Evolutionary conservation across 1,284 basidiomycete species (phyloP), one percentile per base, ranked within the genome.

Genomic region (Ustilago loliicola): DNA sequence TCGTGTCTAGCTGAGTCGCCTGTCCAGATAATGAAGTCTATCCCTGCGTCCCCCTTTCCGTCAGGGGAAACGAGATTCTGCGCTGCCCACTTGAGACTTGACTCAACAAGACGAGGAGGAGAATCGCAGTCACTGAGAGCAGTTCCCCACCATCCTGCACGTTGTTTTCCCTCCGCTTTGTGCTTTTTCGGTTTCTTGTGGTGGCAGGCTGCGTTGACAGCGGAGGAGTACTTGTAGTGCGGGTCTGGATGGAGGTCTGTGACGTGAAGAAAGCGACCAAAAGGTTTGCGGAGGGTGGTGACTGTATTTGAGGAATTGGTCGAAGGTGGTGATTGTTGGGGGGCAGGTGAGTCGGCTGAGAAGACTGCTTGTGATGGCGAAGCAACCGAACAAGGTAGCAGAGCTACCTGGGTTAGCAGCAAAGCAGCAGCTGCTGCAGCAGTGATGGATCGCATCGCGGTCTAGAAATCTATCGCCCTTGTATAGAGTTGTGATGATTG

Each of bases 1-100:
- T 98, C 95, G 87, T 96, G 95, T 87, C 95, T 91, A 38, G 94
- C 95, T 87, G 91, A 95, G 87, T 97, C 95, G 45, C 95, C 95
- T 7, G 94, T 96, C 94, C 93, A 93, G 92, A 86, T 54, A 42
- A 81, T 60, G 86, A 97, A 98, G 86, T 98, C 95, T 52, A 98
- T 80, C 94, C 91, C 71, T 13, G n/a, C n/a, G n/a, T n/a, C n/a
- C n/a, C n/a, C n/a, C n/a, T n/a, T n/a, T n/a, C 40, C 7, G 17
- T 30, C 25, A 23, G 59, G 38, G 9, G 34, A 58, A 32, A 66
- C 38, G 95, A 73, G 58, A 80, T 94, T 90, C 82, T 91, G 89
- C 65, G 92, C 91, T 66, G 96, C 86, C 89, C 90, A 95, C 71
- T 94, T 91, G 57, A 98, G 89, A 3, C 94, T 94, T 51, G 91